Percentiles rank a stretch among this genome's conserved stretches.
Evolutionary conservation across 495 filamentous ascomycete species (phyloP).

Genomic region (Hypoxylon trugodes): DNA sequence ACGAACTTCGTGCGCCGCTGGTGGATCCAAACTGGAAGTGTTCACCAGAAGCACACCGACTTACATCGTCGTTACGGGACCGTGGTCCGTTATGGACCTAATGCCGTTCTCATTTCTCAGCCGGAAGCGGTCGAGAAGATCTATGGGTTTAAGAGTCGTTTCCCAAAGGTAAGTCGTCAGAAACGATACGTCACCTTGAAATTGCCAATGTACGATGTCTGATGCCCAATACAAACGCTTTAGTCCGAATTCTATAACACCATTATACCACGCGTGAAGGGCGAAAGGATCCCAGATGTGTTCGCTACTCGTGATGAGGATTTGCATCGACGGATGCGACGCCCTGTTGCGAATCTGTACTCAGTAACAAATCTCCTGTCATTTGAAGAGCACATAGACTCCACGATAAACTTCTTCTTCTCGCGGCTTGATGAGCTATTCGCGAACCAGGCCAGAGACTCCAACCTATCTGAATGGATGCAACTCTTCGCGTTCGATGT

Average conservation of each 20-base stretch:
- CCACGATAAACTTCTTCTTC: slow-evolving; percentile 29
- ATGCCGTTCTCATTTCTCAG: slow-evolving; percentile 53
- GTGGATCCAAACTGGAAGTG: slow-evolving; percentile 41
- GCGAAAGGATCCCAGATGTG: slow-evolving; percentile 39
- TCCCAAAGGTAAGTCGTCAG: slow-evolving; percentile 47
- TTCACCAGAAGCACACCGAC: slow-evolving; percentile 38
- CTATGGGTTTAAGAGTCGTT: slow-evolving; percentile 42
- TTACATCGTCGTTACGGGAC: slow-evolving; percentile 58
- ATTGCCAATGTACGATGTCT: neutral
- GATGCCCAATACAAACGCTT: neutral
- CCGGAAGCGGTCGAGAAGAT: slow-evolving; percentile 40
- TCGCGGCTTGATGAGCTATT: neutral
- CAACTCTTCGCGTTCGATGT: slow-evolving; percentile 66
- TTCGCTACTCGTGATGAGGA: slow-evolving; percentile 54
- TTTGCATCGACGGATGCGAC: slow-evolving; percentile 50
- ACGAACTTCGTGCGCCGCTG: slow-evolving; percentile 46
- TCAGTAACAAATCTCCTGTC: slow-evolving; percentile 49
- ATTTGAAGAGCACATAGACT: slow-evolving; percentile 28
- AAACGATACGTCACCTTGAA: too few species aligned
- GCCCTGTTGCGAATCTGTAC: slow-evolving; percentile 52
- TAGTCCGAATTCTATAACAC: slow-evolving; percentile 48
- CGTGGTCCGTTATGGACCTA: slow-evolving; percentile 60
- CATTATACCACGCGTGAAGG: slow-evolving; percentile 26
- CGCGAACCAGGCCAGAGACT: neutral
- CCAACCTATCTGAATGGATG: slow-evolving; percentile 44